Base-by-base conservation (phyloP, 768 basidiomycete genomes). In the Hirschioporus abietinus region DNA sequence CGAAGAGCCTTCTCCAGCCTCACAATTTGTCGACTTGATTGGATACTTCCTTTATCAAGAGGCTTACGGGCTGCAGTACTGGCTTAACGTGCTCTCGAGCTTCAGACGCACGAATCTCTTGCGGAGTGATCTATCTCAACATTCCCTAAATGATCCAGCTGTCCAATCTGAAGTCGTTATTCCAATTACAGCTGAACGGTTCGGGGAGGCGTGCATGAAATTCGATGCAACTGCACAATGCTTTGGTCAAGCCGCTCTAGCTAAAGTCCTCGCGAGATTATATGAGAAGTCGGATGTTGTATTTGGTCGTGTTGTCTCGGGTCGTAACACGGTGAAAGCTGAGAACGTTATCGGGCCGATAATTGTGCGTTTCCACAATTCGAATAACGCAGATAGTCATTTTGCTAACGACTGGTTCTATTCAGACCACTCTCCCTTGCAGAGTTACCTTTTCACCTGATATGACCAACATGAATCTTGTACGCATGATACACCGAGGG, bases 231-330 rank as follows among this genome's bases (percentile, higher is more conserved):
- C 67, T 62, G 74, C 71, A 68, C 83, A 74, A 74, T 82, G 71
- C 67, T 76, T 69, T 68, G 78, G 65, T 72, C 73, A 80, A 35
- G 76, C 76, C 9, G 74, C 73, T 15, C 76, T 73, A 65, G 68
- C 73, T 1, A 78, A 75, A 66, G 66, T 72, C 20, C 63, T 78
- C 9, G 71, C 74, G 24, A 67, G 66, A 0, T 35, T 73, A 24
- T 62, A 65, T 20, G 65, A 69, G 24, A 72, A 71, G 24, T 58
- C 65, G 7, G 82, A 84, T 67, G 72, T 81, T 25, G 76, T 83
- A 17, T 84, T 83, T 66, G 83, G 82, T 0, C 80, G 82, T 61
- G 79, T 81, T 20, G 74, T 83, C 6, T 82, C 82, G 20, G 83
- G 83, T 58, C 74, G 83, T 64, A 77, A 74, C 59, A 73, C 79